Evolutionary conservation across 768 basidiomycete genomes (phyloP).

Genomic region (Auriculariales sp.): DNA sequence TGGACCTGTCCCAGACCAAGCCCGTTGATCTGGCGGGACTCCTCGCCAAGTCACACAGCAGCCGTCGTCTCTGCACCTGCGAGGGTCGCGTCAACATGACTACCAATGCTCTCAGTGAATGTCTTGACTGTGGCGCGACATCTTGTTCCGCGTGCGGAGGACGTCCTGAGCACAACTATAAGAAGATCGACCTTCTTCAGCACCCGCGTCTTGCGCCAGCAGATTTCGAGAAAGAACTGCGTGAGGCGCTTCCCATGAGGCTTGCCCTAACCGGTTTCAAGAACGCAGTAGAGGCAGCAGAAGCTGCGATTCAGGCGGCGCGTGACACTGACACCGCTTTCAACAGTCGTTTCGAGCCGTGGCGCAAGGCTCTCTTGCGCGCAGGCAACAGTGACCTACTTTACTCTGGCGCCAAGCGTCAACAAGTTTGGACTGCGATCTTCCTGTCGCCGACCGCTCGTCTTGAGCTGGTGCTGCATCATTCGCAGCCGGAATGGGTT

Average conservation of each 20-base stretch:
- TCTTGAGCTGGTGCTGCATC: slow-evolving; percentile 66
- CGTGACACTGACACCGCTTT: slow-evolving; percentile 30
- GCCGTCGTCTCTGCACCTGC: slow-evolving; percentile 74
- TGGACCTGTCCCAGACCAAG: slow-evolving; percentile 51
- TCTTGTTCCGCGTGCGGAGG: slow-evolving; percentile 82
- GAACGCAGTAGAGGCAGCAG: slow-evolving; percentile 30
- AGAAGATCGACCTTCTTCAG: slow-evolving; percentile 32
- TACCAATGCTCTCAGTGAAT: slow-evolving; percentile 45
- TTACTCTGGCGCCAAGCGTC: slow-evolving; percentile 76
- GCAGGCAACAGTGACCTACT: slow-evolving; percentile 50
- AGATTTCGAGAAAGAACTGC: slow-evolving; percentile 62
- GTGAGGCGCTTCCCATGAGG: slow-evolving; percentile 77
- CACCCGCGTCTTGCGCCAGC: slow-evolving; percentile 55
- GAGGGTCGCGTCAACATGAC: slow-evolving; percentile 78
- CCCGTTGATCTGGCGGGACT: slow-evolving; percentile 35
- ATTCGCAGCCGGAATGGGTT: slow-evolving; percentile 73
- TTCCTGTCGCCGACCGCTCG: slow-evolving; percentile 59
- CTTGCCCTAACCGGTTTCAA: slow-evolving; percentile 34
- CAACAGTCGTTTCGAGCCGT: slow-evolving; percentile 43
- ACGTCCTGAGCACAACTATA: slow-evolving; percentile 74
- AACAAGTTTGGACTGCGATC: slow-evolving; percentile 72
- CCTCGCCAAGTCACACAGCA: slow-evolving; percentile 48
- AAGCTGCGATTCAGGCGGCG: slow-evolving; percentile 34
- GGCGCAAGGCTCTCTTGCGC: slow-evolving; percentile 52
- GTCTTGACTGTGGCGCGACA: slow-evolving; percentile 61